Evolutionary conservation across 441 rosid species (phyloP).

Genomic region (Theobroma grandiflorum): DNA sequence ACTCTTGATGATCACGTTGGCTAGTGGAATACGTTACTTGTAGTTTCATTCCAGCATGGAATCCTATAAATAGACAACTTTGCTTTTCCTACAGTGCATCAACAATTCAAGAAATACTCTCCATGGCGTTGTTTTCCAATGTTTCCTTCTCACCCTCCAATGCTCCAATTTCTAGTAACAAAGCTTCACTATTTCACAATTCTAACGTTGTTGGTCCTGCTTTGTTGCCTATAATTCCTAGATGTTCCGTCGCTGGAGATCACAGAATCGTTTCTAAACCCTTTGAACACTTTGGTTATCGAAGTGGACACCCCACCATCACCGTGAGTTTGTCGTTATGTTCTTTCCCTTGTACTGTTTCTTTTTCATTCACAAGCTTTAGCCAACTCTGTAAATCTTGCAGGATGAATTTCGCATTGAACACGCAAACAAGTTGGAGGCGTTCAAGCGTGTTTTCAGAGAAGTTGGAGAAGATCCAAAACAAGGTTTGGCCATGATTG

Average conservation of each 20-base stretch:
- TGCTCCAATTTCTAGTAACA: neutral
- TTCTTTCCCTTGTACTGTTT: neutral
- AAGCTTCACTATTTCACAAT: neutral
- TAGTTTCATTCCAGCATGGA: neutral
- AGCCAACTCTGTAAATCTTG: neutral
- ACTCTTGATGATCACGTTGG: no score
- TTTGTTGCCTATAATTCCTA: neutral
- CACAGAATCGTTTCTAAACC: neutral
- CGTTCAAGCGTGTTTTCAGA: slow-evolving; percentile 13
- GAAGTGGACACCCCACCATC: neutral
- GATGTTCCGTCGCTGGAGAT: neutral
- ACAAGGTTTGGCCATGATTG: slow-evolving; percentile 48
- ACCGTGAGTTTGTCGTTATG: slow-evolving; percentile 1
- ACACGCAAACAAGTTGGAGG: slow-evolving; percentile 26
- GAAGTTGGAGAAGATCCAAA: slow-evolving; percentile 26
- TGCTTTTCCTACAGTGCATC: no score
- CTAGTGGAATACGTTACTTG: no score
- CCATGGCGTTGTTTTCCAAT: slow-evolving; percentile 25
- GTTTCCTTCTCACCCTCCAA: neutral
- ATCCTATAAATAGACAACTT: neutral
- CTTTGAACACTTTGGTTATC: neutral
- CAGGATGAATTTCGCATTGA: slow-evolving; percentile 30
- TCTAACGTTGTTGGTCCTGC: neutral
- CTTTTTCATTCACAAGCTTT: neutral
- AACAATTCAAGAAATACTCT: neutral